Base-by-base conservation (phyloP, 2,329 filamentous ascomycete genomes). In the Fusarium dimerum region DNA sequence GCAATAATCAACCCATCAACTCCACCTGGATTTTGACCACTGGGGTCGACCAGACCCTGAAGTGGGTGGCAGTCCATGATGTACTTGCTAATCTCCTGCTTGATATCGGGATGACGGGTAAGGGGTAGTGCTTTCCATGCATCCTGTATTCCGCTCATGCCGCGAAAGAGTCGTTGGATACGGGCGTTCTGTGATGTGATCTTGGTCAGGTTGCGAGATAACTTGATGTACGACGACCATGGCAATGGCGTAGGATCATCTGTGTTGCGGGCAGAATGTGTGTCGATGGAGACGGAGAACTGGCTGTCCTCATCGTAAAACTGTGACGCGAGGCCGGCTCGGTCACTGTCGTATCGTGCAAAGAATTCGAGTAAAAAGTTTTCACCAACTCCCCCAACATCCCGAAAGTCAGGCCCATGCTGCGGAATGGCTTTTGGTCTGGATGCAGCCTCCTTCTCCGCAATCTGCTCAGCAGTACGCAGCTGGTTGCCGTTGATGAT, bases 41-140 rank as follows among this genome's bases (percentile, higher is more conserved):
- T 81, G 3, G 85, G 86, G 62, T 95, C 90, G 3, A 82, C 80
- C 20, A 95, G 78, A 34, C 87, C 85, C 2, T 86, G 82, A 34
- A 92, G 76, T 15, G 87, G 81, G 63, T 91, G 87, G 60, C 90
- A 92, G 71, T 96, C 91, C 66, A 96, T 85, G 47, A 91, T 83
- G 79, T 91, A 96, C 63, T 92, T 89, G 65, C 83, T 78, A 12
- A 85, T 73, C 43, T 90, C 83, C 1, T 80, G 73, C 45, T 79
- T 76, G 56, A 95, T 81, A 63, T 88, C 81, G 2, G 90, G 87
- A 67, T 96, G 92, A 42, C 81, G 82, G 9, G 90, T 93, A 40
- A 76, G 73, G 1, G 92, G 92, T 3, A 96, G 77, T 4, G 75
- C 74, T 49, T 81, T 80, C 87, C 91, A 95, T 16, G 85, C 69